A percentile compares a stretch with the other conserved stretches of the same genome.
Evolutionary conservation across 257 asterid species (phyloP).

Genomic region (Jacaranda copaia): DNA sequence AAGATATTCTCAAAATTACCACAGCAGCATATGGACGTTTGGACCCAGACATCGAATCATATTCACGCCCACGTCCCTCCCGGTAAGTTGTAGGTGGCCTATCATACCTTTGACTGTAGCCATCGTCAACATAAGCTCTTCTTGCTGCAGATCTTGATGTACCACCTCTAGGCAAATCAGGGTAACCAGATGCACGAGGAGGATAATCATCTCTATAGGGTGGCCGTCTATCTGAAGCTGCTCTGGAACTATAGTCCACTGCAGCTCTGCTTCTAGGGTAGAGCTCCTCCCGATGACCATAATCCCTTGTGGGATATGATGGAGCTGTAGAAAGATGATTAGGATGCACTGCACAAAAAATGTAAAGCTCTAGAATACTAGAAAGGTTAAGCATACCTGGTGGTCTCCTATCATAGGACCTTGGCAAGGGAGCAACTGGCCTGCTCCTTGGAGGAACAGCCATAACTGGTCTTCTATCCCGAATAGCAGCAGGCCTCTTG

Average conservation of each 20-base stretch:
- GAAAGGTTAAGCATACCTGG: slow-evolving; percentile 63
- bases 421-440: slow-evolving; percentile 69
- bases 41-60: slow-evolving; percentile 79
- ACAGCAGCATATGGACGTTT: slow-evolving; percentile 83
- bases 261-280: slow-evolving; percentile 82
- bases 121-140: slow-evolving; percentile 85
- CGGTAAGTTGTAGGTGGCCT: slow-evolving; percentile 84
- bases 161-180: slow-evolving; percentile 80
- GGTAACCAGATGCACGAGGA: slow-evolving; percentile 79
- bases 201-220: slow-evolving; percentile 80
- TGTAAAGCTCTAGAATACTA: slow-evolving; percentile 1
- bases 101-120: slow-evolving; percentile 80
- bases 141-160: slow-evolving; percentile 70
- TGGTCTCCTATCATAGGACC: slow-evolving; percentile 93
- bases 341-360: slow-evolving; percentile 27
- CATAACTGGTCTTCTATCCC: slow-evolving; percentile 81
- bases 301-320: slow-evolving; percentile 86
- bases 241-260: slow-evolving; percentile 67
- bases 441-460: slow-evolving; percentile 74
- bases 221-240: slow-evolving; percentile 71
- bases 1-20: slow-evolving; percentile 50
- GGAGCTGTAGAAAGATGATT: slow-evolving; percentile 53
- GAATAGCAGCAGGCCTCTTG: slow-evolving; percentile 64
- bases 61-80: slow-evolving; percentile 80
- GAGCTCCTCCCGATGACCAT: slow-evolving; percentile 75